Conservation (phyloP, 164 flowering plant genomes). For the Magnolia sinica region DNA sequence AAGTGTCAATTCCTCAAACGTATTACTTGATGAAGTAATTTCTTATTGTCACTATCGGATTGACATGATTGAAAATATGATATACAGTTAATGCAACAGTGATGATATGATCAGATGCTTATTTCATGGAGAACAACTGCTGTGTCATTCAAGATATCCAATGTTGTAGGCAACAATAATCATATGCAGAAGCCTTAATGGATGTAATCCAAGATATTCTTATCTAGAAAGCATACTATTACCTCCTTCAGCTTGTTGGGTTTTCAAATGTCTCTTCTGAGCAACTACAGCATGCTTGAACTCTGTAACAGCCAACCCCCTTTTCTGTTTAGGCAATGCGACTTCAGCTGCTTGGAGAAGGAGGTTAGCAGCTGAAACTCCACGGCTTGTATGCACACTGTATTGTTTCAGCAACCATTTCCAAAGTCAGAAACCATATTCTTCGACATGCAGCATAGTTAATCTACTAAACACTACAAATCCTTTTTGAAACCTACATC, state of each 20-base stretch:
- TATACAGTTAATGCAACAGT: too few species aligned
- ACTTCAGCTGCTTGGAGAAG: constrained; percentile 67
- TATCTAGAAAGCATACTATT: neutral
- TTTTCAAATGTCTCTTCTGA: constrained; percentile 56
- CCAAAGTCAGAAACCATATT: neutral
- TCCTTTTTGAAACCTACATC: too few species aligned
- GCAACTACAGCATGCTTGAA: constrained; percentile 75
- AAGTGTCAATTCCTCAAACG: too few species aligned
- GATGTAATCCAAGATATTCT: neutral
- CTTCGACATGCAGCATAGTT: too few species aligned
- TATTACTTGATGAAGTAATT: too few species aligned
- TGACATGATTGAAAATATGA: too few species aligned
- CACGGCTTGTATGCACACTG: constrained; percentile 56
- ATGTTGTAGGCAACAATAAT: too few species aligned
- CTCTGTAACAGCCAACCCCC: constrained; percentile 47
- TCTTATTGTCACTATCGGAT: too few species aligned
- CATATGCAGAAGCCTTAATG: neutral
- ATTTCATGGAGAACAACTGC: too few species aligned
- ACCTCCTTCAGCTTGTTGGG: constrained; percentile 42
- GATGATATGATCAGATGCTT: too few species aligned
- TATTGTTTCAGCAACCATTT: neutral
- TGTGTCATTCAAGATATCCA: too few species aligned
- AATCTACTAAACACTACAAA: too few species aligned
- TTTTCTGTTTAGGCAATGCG: constrained; percentile 73
- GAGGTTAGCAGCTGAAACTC: constrained; percentile 56